Evolutionary conservation across 2,329 filamentous ascomycete genomes (phyloP), one percentile per base, ranked within the genome.

Genomic region (Aureobasidium vineae): DNA sequence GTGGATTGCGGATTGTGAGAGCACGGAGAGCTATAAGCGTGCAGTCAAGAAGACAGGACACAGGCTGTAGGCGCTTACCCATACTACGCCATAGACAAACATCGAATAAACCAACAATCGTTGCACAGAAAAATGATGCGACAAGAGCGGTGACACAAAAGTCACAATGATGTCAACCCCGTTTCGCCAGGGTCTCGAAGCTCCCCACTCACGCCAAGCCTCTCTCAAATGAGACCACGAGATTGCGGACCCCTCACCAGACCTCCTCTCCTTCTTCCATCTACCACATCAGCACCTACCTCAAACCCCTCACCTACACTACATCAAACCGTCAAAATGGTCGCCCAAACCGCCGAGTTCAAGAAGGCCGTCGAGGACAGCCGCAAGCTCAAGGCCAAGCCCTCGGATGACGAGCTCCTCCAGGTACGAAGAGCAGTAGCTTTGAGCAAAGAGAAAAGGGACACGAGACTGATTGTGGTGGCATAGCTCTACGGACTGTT

Each of bases 301-400:
- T 33, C 7, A 52, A 13, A 26, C 23, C 28, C n/a, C 11, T 38
- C 33, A 8, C 7, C 31, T 19, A 49, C 19, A 63, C 21, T 11
- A 49, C 21, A 40, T 3, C 8, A 7, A 36, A 52, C 28, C 16
- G 26, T 19, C 50, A 68, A 67, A 13, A 71, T 71, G 70, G 67
- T 66, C 65, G 68, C 68, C 57, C 68, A 69, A 59, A 53, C 72
- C 57, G 67, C 96, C 75, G 91, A 96, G 79, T 96, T 96, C 84
- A 92, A 90, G 82, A 91, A 95, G 80, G 87, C 87, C 69, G 81
- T 84, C 72, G 75, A 74, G 70, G 87, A 90, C 79, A 86, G 84
- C 79, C 86, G 86, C 79, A 88, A 89, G 83, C 83, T 90, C 70
- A 85, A 84, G 71, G 77, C 80, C 70, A 88, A 88, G 84, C 88